A percentile compares a stretch with the other conserved stretches of the same genome.
phyloP scores from a whole-genome alignment of 2,329 filamentous ascomycete genomes.

The Aspergillus luchuensis region DNA sequence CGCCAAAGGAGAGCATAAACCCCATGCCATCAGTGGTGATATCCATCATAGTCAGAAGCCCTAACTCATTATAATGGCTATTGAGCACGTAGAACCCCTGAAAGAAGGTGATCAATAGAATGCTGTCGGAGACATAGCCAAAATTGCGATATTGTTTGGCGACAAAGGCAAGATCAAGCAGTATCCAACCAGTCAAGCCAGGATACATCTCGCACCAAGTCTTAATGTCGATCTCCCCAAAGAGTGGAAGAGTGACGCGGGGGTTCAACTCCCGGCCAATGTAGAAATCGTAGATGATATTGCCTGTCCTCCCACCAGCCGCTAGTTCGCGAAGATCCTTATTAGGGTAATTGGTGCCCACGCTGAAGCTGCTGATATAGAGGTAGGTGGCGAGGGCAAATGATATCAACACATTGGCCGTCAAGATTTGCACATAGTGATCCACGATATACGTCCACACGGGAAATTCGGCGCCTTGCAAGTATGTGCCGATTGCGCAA shows the following conservation, averaged over 20 bases:
- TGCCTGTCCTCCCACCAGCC: constrained; percentile 74
- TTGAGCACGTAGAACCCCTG: constrained; percentile 81
- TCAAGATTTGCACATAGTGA: constrained; percentile 81
- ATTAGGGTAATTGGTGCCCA: constrained; percentile 61
- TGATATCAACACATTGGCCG: constrained; percentile 75
- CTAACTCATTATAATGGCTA: constrained; percentile 77
- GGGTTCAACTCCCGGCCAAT: constrained; percentile 93
- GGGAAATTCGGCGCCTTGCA: constrained; percentile 74
- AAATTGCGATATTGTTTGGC: constrained; percentile 82
- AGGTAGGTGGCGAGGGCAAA: constrained; percentile 71
- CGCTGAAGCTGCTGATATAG: constrained; percentile 76
- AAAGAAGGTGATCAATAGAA: constrained; percentile 71
- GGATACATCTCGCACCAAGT: constrained; percentile 82
- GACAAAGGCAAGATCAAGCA: constrained; percentile 78
- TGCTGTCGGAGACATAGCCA: constrained; percentile 79
- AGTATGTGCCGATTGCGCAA: constrained; percentile 69
- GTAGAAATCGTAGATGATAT: constrained; percentile 88
- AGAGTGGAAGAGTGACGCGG: constrained; percentile 62
- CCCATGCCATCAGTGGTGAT: constrained; percentile 89
- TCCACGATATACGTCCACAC: constrained; percentile 89
- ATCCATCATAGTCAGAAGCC: constrained; percentile 88
- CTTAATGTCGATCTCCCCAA: constrained; percentile 75
- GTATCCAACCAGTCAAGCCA: constrained; percentile 81
- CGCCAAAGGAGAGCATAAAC: constrained; percentile 88
- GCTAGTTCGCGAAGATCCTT: constrained; percentile 73